Evolutionary conservation across 768 basidiomycete genomes (phyloP).

Genomic region (Termitomyces sp.): DNA sequence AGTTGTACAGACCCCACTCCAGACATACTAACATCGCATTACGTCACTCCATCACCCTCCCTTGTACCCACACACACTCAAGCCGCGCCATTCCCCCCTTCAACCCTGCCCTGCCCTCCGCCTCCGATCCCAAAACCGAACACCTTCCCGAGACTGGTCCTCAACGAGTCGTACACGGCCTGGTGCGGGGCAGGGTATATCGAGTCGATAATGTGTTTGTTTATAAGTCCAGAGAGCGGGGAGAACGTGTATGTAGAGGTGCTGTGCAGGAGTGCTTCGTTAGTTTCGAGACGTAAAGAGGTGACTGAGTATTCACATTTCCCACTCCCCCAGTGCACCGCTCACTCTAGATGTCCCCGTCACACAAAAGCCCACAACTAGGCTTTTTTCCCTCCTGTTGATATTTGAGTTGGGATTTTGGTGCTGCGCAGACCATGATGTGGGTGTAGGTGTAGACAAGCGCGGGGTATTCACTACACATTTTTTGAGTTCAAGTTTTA

Average conservation of each 20-base stretch:
- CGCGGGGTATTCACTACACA: constrained; percentile 31
- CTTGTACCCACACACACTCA: not conserved
- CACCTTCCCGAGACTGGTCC: not conserved
- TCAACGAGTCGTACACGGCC: not conserved
- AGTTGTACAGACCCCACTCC: no score
- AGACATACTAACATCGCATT: not conserved
- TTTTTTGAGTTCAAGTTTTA: constrained; percentile 50
- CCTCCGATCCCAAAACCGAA: not conserved
- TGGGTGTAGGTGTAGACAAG: constrained; percentile 2
- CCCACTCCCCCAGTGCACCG: constrained; percentile 60
- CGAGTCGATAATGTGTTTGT: not conserved
- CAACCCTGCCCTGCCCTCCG: not conserved
- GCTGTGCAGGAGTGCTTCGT: not conserved
- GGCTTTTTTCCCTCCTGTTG: constrained; percentile 46
- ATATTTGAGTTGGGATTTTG: not conserved
- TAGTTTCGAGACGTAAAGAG: not conserved
- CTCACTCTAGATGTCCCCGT: constrained; percentile 59
- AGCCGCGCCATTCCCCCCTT: not conserved
- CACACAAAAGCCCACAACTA: constrained; percentile 51
- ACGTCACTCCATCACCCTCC: not conserved
- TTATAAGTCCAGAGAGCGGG: not conserved
- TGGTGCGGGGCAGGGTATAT: not conserved
- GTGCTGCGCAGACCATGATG: not conserved
- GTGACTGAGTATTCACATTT: constrained; percentile 33
- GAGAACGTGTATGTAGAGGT: not conserved